Evolutionary conservation across 495 filamentous ascomycete genomes (phyloP), one percentile per base, ranked within the genome.

Genomic region (Mytilinidion resinicola): DNA sequence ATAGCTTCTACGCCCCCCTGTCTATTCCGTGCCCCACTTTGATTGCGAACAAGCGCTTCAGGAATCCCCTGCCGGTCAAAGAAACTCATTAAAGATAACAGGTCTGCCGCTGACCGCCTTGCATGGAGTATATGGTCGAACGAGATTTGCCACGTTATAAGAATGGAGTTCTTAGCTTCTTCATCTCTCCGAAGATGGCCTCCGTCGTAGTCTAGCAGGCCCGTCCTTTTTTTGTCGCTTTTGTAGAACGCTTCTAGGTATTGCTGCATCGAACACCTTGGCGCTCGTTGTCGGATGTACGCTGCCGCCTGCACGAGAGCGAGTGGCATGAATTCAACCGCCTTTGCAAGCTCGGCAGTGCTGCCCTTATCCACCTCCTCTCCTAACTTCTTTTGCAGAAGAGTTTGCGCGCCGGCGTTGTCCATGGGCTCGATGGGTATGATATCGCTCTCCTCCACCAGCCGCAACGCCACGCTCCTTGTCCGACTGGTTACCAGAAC

Each of bases 71-170:
- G 37, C n/a, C 21, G 57, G 52, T 60, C 30, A 35, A 60, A 60
- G 30, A 60, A 60, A 33, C 57, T 60, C 42, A 61, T 61, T 9
- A 61, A 46, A 8, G 59, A 61, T 15, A 61, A 30, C 15, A 61
- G 19, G 44, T 61, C 36, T 20, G 59, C 54, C 2, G 59, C 59
- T 33, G 55, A 61, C n/a, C 21, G 54, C 35, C 21, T 59, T 21
- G 33, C 66, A 44, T 66, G 1, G 12, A 52, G 64, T n/a, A 78
- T 72, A 52, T 74, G 38, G 11, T 78, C 68, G 52, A 79, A 79
- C 42, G 72, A 78, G 49, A 78, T 74, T 49, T 75, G 70, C 73
- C 69, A 78, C 12, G 74, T 79, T 17, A 67, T 59, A 36, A 77
- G 63, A 47, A 78, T 73, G 4, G 72, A 74, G 53, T 76, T 77